A percentile compares a stretch with the other conserved stretches of the same genome.
These are phyloP conservation scores for Gastroboletus turbinatus DNA, from an alignment of 1,284 basidiomycete species.

Conservation along the genomic window DNA sequence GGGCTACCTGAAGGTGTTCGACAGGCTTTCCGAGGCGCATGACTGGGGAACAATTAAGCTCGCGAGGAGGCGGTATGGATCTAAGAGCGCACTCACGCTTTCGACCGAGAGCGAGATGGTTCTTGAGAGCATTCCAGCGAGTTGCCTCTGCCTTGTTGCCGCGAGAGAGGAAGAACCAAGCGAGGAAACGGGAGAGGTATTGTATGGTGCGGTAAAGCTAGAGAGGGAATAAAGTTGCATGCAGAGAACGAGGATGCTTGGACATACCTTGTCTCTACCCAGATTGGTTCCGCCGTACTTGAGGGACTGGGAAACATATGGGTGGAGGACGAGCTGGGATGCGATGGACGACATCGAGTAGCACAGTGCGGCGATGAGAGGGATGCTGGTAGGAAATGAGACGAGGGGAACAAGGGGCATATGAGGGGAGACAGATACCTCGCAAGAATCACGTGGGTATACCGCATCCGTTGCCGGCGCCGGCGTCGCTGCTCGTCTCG, in stretches of 20 bases:
- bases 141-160: conserved; percentile 67
- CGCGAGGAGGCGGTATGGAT: conserved; percentile 4
- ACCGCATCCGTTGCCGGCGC: conserved; percentile 7
- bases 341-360: conserved; percentile 58
- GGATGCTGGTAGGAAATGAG: conserved; percentile 3
- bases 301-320: conserved; percentile 71
- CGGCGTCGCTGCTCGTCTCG: not conserved
- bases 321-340: conserved; percentile 83
- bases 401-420: not conserved
- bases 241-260: not conserved
- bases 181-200: conserved; percentile 88
- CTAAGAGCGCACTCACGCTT: conserved; percentile 59
- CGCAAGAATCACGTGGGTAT: conserved; percentile 32
- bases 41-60: conserved; percentile 48
- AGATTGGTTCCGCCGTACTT: conserved; percentile 80
- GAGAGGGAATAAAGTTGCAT: not conserved
- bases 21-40: conserved; percentile 92
- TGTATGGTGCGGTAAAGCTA: conserved; percentile 90
- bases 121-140: conserved; percentile 79
- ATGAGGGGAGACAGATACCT: conserved; percentile 6
- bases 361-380: conserved; percentile 12
- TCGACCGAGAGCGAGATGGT: conserved; percentile 73
- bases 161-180: conserved; percentile 73
- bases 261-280: conserved; percentile 83
- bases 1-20: conserved; percentile 91